Conservation (phyloP, 148 eudicot species). For the Cornus suecica region DNA sequence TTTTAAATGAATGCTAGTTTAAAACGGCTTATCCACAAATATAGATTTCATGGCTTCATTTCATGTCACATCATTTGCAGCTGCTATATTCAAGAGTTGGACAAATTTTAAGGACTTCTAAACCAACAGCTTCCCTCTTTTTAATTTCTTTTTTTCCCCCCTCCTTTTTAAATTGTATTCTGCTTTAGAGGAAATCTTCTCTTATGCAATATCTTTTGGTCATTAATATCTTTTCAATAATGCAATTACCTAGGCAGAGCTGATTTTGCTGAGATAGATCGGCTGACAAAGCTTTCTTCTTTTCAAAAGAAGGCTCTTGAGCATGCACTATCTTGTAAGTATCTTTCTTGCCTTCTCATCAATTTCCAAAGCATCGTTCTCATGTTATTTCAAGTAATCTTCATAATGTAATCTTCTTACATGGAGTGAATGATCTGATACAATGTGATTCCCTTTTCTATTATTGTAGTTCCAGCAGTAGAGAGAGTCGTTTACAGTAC, state of each 20-base stretch:
- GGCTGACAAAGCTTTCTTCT: conserved; percentile 71
- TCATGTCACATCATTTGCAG: neutral
- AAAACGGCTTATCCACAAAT: neutral
- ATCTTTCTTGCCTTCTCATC: neutral
- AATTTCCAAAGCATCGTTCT: neutral
- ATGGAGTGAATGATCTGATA: neutral
- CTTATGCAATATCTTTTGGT: neutral
- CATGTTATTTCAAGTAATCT: neutral
- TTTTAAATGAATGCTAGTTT: too few species aligned
- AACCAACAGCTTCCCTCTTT: neutral
- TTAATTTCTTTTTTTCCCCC: neutral
- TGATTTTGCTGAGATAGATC: conserved; percentile 32
- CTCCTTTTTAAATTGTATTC: too few species aligned
- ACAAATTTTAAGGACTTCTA: too few species aligned
- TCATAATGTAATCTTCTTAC: neutral
- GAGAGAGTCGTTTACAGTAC: conserved; percentile 97
- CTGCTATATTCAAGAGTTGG: neutral
- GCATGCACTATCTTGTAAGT: conserved; percentile 93
- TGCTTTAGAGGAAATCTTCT: neutral
- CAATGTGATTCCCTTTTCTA: neutral
- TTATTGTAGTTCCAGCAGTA: conserved; percentile 76
- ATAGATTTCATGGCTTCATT: neutral
- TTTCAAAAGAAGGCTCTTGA: conserved; percentile 86
- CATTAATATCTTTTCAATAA: conserved; percentile 9
- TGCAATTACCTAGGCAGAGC: conserved; percentile 27